A percentile compares a stretch with the other conserved stretches of the same genome.
Evolutionary conservation across 805 yeast genomes (phyloP).

Genomic region (Barnettozyma salicaria): DNA sequence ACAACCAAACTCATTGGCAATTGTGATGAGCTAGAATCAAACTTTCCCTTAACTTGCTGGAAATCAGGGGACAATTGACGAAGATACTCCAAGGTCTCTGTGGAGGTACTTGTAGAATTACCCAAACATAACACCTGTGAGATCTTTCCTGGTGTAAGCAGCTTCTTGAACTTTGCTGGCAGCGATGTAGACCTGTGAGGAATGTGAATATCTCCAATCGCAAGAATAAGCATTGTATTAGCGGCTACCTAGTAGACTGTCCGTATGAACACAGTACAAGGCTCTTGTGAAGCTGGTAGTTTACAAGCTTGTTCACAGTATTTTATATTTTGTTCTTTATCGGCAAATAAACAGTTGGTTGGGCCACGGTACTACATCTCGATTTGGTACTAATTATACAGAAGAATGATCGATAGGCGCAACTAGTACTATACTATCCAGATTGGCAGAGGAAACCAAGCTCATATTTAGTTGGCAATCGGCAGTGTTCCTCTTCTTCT

Average conservation of each 20-base stretch:
- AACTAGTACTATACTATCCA: no score
- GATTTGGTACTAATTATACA: no score
- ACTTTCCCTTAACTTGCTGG: conserved; percentile 77
- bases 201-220: conserved; percentile 84
- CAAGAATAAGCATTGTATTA: conserved; percentile 58
- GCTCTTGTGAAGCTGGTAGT: neutral
- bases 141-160: conserved; percentile 80
- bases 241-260: neutral
- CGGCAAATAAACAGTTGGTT: conserved; percentile 1
- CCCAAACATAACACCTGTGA: conserved; percentile 83
- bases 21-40: conserved; percentile 46
- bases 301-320: no score
- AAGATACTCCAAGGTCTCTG: conserved; percentile 56
- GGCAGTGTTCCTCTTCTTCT: neutral
- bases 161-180: conserved; percentile 53
- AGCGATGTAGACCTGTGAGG: conserved; percentile 46
- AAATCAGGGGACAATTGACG: conserved; percentile 65
- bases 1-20: conserved; percentile 63
- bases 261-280: neutral
- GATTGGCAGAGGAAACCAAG: neutral
- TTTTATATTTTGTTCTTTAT: neutral
- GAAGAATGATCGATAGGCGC: no score
- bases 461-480: neutral
- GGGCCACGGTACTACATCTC: neutral
- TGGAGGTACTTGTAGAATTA: conserved; percentile 60